Evolutionary conservation across 768 basidiomycete genomes (phyloP).

Genomic region (Strobilomyces dryophilus): DNA sequence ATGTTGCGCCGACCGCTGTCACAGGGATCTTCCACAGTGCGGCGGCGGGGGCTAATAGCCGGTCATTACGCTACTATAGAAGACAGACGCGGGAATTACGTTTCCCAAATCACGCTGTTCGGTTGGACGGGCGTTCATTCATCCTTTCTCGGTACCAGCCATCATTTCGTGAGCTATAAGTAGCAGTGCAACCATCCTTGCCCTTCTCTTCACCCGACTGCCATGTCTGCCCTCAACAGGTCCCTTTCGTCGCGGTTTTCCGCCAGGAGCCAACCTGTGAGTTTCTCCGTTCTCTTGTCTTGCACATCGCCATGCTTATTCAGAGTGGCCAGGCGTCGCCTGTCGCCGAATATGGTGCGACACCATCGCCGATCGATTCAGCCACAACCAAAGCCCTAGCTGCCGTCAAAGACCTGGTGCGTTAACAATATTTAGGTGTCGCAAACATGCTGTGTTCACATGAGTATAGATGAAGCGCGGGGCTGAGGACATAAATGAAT

Average conservation of each 20-base stretch:
- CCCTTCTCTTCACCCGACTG: slow-evolving; percentile 4
- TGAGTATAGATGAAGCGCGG: slow-evolving; percentile 25
- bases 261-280: slow-evolving; percentile 24
- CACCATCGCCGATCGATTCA: slow-evolving; percentile 13
- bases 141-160: slow-evolving; percentile 11
- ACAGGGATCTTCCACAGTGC: too few relatives aligned
- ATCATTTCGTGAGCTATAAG: slow-evolving; percentile 24
- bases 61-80: slow-evolving; percentile 3
- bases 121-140: slow-evolving; percentile 14
- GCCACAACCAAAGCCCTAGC: slow-evolving; percentile 21
- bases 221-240: slow-evolving; percentile 29
- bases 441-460: background rate
- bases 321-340: slow-evolving; percentile 14
- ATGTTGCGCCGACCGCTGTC: too few relatives aligned
- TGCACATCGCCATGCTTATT: background rate
- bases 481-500: slow-evolving; percentile 29
- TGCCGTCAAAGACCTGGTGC: slow-evolving; percentile 29
- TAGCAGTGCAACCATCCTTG: slow-evolving; percentile 1
- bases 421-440: background rate
- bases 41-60: background rate
- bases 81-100: background rate
- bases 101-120: slow-evolving; percentile 19
- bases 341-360: slow-evolving; percentile 3
- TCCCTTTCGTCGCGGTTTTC: slow-evolving; percentile 30
- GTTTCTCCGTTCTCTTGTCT: background rate